Evolutionary conservation across 306 rosid species (phyloP), one percentile per base, ranked within the genome.

Genomic region (Inga leiocalycina): DNA sequence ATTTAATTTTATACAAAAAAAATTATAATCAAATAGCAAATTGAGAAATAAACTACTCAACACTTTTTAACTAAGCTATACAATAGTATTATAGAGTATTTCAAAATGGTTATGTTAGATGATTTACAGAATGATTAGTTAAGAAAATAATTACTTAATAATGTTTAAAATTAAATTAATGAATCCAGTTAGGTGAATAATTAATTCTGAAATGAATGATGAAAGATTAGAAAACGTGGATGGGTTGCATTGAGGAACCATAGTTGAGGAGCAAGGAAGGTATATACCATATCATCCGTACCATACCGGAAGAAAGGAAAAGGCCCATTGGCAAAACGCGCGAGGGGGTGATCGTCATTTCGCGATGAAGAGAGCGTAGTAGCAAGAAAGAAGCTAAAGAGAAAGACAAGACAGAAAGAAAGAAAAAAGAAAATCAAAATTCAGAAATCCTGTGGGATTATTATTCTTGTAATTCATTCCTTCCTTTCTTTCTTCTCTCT

Each of bases 271-370:
- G 74, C 57, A 85, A 82, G 88, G 72, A 82, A 82, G 79, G 90
- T 41, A 87, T 85, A 84, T 87, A 82, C 37, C 14, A 59, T 22
- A 48, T 1, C n/a, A 0, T 0, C 4, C 35, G 10, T 24, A 11
- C 37, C 17, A 27, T 4, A 24, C 78, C 72, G 56, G 78, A 54
- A 9, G 75, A 66, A 43, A 52, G 30, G 7, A 17, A 10, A 17
- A 49, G 20, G 52, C 45, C 74, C 79, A 35, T 34, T 8, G 39
- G 77, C 24, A 73, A 48, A 27, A 27, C 20, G 5, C 39, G 0
- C 41, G 12, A 81, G 77, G 88, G 85, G 56, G 41, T 5, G 56
- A 61, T 81, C 54, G 89, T 87, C 84, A 87, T 87, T 87, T 87
- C 84, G 66, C 73, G 13, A 35, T 8, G 34, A 27, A 35, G 22